Base-by-base conservation (phyloP, 2,329 filamentous ascomycete genomes). In the Talaromyces atroroseus region DNA sequence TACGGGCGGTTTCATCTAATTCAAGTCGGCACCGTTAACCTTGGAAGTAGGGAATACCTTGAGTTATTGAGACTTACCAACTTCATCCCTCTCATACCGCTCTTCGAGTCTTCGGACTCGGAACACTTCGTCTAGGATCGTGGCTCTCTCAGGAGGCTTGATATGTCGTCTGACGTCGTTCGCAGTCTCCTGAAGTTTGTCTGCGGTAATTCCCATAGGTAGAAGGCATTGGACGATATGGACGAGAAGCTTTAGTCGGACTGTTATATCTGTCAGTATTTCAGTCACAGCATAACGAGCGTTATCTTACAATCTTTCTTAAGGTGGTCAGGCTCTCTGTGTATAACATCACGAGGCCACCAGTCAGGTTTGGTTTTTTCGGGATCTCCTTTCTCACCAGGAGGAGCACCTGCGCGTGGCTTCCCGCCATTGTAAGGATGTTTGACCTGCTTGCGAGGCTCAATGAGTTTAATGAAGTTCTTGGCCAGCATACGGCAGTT, bases 281-380 rank as follows among this genome's bases (percentile, higher is more conserved):
- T 38, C 5, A 12, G 16, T 38, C 26, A 18, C 18, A 44, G 18
- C 20, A 14, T 20, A 5, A 20, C 11, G 7, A 2, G 18, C 4
- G n/a, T 44, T 44, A 10, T 63, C 75, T 61, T 68, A 79, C 76
- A 71, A 42, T 73, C 70, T 65, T 76, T 78, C 51, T 70, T 67
- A 20, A 78, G 62, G 62, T 80, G 77, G 54, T 79, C 76, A 3
- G 77, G 77, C 63, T 79, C 77, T 62, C 70, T 75, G 65, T 79
- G 77, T 42, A 71, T 71, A 42, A 78, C 74, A 58, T 69, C 70
- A 36, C 66, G 59, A n/a, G 73, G 72, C 73, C 73, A 77, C 71
- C 71, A 76, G 12, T 70, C 68, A 8, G 76, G 76, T 61, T 74
- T 76, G 12, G 75, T 78, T 58, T 69, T 69, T 55, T 76, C 72